These are phyloP conservation scores for Dillenia turbinata DNA, from an alignment of 164 flowering plant genomes.

Conservation along the genomic window DNA sequence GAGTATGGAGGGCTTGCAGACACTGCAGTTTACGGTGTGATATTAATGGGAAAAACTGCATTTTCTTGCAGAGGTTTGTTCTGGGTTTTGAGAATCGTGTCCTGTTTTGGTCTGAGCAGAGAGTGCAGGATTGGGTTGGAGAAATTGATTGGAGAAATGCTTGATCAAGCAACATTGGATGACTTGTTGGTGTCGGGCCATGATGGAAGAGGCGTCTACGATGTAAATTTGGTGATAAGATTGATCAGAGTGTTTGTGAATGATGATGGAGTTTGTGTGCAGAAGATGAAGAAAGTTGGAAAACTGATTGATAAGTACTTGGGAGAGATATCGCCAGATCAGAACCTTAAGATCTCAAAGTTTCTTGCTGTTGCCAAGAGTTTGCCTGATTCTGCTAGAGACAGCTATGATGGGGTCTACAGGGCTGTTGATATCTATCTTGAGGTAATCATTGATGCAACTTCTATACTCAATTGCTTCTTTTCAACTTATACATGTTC, in stretches of 20 bases:
- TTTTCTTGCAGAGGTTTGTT: slow-evolving; percentile 78
- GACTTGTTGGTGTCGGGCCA: slow-evolving; percentile 53
- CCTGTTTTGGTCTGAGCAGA: slow-evolving; percentile 47
- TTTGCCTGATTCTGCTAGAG: slow-evolving; percentile 84
- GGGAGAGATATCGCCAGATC: slow-evolving; percentile 88
- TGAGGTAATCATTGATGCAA: slow-evolving; percentile 37
- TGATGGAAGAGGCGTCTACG: slow-evolving; percentile 45
- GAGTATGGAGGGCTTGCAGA: slow-evolving; percentile 56
- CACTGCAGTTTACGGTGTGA: slow-evolving; percentile 65
- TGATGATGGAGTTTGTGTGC: slow-evolving; percentile 18
- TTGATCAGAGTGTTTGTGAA: slow-evolving; percentile 57
- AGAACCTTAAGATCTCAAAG: slow-evolving; percentile 58
- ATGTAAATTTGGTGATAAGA: slow-evolving; percentile 72
- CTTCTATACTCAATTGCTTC: not conserved
- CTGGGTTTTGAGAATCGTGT: slow-evolving; percentile 59
- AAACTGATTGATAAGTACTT: slow-evolving; percentile 68
- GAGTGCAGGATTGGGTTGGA: slow-evolving; percentile 48
- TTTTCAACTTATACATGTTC: no score
- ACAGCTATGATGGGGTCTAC: slow-evolving; percentile 82
- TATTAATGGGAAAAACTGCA: slow-evolving; percentile 29
- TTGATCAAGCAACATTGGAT: slow-evolving; percentile 75
- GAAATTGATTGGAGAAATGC: slow-evolving; percentile 62
- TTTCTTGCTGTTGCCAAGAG: slow-evolving; percentile 82
- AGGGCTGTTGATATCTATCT: slow-evolving; percentile 90
- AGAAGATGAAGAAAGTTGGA: slow-evolving; percentile 69